Conservation (phyloP, 2,329 filamentous ascomycete genomes). For the Cytospora paraplurivora region DNA sequence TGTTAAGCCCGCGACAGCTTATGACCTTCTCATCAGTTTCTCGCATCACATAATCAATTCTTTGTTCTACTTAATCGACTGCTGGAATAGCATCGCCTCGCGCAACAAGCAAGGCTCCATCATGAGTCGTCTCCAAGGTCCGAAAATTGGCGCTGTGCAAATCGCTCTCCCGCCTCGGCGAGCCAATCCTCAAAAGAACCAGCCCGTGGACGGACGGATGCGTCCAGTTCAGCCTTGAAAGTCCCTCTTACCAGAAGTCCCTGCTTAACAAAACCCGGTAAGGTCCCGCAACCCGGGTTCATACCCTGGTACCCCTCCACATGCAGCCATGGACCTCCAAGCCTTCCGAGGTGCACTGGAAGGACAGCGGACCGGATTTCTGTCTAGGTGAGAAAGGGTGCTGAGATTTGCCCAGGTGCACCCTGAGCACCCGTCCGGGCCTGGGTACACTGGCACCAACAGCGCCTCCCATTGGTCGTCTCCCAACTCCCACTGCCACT, state of each 20-base stretch:
- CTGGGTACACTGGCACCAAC: slow-evolving; percentile 1
- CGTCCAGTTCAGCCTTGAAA: neutral
- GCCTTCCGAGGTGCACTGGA: neutral
- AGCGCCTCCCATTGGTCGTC: neutral
- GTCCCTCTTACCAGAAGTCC: neutral
- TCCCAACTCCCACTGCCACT: neutral
- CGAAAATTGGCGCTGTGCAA: neutral
- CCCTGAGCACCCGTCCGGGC: neutral
- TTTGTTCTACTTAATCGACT: neutral
- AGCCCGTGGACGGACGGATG: neutral
- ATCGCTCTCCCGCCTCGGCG: slow-evolving; percentile 1
- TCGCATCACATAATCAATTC: neutral
- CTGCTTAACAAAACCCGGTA: neutral
- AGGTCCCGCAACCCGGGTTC: neutral
- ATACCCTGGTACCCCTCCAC: slow-evolving; percentile 1
- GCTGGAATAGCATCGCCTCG: neutral
- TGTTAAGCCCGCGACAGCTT: neutral
- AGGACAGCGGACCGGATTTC: slow-evolving; percentile 2
- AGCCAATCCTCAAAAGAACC: neutral
- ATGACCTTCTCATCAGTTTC: neutral
- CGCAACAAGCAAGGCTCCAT: slow-evolving; percentile 3
- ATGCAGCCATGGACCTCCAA: neutral
- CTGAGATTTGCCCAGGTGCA: neutral
- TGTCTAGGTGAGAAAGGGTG: neutral
- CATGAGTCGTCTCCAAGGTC: neutral